phyloP scores from a whole-genome alignment of 1,284 basidiomycete species.

The Malassezia sp. region DNA sequence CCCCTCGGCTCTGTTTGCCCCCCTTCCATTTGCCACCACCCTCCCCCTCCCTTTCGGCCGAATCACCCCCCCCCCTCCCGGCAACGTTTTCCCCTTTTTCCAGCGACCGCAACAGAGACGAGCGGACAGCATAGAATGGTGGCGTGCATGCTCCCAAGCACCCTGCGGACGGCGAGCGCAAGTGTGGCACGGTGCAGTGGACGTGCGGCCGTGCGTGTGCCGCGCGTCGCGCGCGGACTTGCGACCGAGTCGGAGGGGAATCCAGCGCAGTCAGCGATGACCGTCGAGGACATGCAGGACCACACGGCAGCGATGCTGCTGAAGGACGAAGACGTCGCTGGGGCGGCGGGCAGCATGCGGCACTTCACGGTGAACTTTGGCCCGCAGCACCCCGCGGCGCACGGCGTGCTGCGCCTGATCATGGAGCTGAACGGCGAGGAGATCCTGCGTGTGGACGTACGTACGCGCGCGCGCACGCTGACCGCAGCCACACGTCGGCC shows the following conservation, averaged over 20 bases:
- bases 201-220: constrained; percentile 3
- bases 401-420: constrained; percentile 95
- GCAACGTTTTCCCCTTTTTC: too few species aligned
- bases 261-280: constrained; percentile 21
- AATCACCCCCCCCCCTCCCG: too few species aligned
- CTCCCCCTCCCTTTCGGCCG: too few species aligned
- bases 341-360: constrained; percentile 66
- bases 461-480: constrained; percentile 9
- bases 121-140: too few species aligned
- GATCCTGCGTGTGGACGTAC: constrained; percentile 37
- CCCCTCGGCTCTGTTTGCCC: too few species aligned
- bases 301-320: constrained; percentile 66
- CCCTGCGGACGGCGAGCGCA: constrained; percentile 11
- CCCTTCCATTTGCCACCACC: too few species aligned
- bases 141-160: constrained; percentile 12
- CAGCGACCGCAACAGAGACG: too few species aligned
- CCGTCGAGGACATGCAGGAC: constrained; percentile 55
- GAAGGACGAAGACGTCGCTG: constrained; percentile 60
- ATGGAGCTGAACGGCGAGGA: constrained; percentile 90
- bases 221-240: constrained; percentile 3
- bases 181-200: constrained; percentile 5
- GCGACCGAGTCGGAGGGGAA: constrained; percentile 13
- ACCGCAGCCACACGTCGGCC: constrained; percentile 67
- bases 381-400: constrained; percentile 91
- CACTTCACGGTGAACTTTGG: constrained; percentile 48